Evolutionary conservation across 2,329 filamentous ascomycete genomes (phyloP).

Genomic region (Lachnellula cervina): DNA sequence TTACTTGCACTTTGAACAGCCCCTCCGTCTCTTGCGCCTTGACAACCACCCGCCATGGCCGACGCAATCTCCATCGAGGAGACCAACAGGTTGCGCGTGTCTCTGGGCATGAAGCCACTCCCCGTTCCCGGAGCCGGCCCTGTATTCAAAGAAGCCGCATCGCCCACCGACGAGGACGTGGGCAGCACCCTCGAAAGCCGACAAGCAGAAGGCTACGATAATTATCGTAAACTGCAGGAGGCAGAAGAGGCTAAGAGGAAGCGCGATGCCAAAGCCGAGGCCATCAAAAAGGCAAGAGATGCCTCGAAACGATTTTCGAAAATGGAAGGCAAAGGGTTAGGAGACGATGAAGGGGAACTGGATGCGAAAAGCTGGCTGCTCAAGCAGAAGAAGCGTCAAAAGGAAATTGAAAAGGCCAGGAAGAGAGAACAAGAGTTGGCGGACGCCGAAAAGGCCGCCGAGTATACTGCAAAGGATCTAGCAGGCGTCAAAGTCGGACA

Average conservation of each 20-base stretch:
- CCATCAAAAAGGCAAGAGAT: constrained; percentile 84
- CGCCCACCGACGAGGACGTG: constrained; percentile 60
- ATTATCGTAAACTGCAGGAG: constrained; percentile 61
- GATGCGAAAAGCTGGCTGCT: constrained; percentile 85
- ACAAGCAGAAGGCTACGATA: constrained; percentile 67
- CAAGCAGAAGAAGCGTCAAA: constrained; percentile 88
- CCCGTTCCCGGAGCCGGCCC: constrained; percentile 71
- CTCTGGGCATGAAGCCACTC: constrained; percentile 84
- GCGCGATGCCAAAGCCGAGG: constrained; percentile 74
- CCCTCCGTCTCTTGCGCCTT: neutral
- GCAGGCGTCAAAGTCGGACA: constrained; percentile 90
- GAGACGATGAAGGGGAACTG: constrained; percentile 64
- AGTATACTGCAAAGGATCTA: constrained; percentile 82
- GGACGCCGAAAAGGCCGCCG: constrained; percentile 65
- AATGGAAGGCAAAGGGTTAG: constrained; percentile 78
- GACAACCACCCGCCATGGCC: constrained; percentile 29
- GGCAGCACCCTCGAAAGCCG: constrained; percentile 81
- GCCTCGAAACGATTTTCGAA: constrained; percentile 69
- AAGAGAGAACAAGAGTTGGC: constrained; percentile 71
- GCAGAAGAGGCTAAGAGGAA: constrained; percentile 72
- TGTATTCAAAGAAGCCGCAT: constrained; percentile 46
- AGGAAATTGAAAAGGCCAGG: constrained; percentile 76
- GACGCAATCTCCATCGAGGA: constrained; percentile 79
- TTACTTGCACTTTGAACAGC: too few species aligned
- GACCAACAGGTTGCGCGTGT: constrained; percentile 85